These are phyloP conservation scores for Zangia roseola DNA, from an alignment of 768 basidiomycete species.

Conservation along the genomic window DNA sequence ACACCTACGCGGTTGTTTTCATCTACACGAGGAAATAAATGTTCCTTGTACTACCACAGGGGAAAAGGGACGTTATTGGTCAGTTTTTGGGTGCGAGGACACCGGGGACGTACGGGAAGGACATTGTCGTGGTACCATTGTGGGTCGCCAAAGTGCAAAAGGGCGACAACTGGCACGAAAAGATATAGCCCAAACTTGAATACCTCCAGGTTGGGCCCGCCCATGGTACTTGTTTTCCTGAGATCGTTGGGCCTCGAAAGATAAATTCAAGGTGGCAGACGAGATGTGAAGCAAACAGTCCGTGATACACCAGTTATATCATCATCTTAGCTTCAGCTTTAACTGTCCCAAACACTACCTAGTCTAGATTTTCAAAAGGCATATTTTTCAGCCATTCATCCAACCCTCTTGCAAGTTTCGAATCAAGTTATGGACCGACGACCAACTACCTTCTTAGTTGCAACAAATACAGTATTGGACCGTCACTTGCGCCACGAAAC, in stretches of 20 bases:
- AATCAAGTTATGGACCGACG: too few species aligned
- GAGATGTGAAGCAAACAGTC: too few species aligned
- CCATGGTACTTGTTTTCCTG: slow-evolving; percentile 48
- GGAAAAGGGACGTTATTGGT: neutral
- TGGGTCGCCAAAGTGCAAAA: slow-evolving; percentile 86
- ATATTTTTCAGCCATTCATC: too few species aligned
- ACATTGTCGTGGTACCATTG: slow-evolving; percentile 82
- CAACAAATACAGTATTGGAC: too few species aligned
- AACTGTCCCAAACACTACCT: too few species aligned
- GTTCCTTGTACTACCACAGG: slow-evolving; percentile 62
- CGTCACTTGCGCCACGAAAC: too few species aligned
- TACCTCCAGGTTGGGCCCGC: slow-evolving; percentile 79
- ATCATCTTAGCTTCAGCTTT: too few species aligned
- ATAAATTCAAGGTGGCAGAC: too few species aligned
- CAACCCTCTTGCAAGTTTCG: too few species aligned
- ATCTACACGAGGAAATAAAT: slow-evolving; percentile 63
- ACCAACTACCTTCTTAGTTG: too few species aligned
- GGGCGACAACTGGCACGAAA: slow-evolving; percentile 76
- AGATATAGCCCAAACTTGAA: slow-evolving; percentile 90
- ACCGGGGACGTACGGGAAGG: slow-evolving; percentile 54
- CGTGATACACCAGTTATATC: too few species aligned
- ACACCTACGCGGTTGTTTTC: slow-evolving; percentile 49
- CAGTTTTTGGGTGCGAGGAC: neutral
- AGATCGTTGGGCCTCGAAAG: slow-evolving; percentile 55
- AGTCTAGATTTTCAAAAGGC: too few species aligned